Conservation (phyloP, 1,284 basidiomycete genomes). For the Salmacisia buchloeana region DNA sequence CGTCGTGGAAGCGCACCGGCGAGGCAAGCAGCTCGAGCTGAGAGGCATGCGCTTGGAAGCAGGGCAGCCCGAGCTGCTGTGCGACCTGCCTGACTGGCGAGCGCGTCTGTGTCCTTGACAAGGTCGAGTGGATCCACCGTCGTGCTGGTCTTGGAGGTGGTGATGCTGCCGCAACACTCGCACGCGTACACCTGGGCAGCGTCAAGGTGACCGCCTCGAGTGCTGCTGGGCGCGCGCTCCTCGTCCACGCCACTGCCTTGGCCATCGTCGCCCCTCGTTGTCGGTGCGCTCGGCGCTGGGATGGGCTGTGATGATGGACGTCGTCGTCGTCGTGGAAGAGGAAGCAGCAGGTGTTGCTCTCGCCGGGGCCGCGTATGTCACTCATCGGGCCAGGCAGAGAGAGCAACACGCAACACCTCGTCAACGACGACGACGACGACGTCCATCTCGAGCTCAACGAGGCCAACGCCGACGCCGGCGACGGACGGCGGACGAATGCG, state of each 20-base stretch:
- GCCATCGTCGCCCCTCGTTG: no score
- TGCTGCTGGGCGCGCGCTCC: no score
- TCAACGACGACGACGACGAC: conserved; percentile 13
- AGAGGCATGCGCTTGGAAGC: conserved; percentile 21
- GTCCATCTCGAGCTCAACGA: background rate
- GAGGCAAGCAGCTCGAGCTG: conserved; percentile 24
- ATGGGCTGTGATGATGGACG: background rate
- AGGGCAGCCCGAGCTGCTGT: conserved; percentile 16
- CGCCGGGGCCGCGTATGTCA: no score
- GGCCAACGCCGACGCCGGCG: no score
- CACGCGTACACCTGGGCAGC: background rate
- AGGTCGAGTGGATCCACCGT: background rate
- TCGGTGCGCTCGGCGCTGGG: background rate
- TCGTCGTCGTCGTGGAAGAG: background rate
- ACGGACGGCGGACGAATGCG: background rate
- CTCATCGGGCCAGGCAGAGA: no score
- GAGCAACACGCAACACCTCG: background rate
- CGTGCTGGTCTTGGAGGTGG: background rate
- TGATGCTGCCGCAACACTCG: background rate
- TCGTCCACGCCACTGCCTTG: no score
- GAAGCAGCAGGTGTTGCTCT: no score
- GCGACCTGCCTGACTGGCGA: conserved; percentile 10
- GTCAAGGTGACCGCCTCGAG: no score
- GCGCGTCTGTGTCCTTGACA: background rate
- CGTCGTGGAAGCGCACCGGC: conserved; percentile 26